phyloP scores from a whole-genome alignment of 1,284 basidiomycete genomes.

The Athelia sp. region DNA sequence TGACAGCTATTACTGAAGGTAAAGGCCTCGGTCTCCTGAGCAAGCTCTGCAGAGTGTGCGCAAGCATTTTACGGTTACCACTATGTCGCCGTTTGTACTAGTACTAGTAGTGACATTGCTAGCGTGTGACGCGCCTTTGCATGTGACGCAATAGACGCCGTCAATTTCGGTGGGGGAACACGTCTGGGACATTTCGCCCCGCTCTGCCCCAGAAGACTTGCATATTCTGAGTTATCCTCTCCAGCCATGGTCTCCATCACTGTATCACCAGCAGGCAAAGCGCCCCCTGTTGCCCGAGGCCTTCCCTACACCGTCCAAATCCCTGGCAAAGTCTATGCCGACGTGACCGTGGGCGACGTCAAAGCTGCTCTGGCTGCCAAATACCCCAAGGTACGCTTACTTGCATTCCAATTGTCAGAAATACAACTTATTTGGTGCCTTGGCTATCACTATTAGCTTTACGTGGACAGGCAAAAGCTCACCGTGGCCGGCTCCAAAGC shows the following conservation, averaged over 20 bases:
- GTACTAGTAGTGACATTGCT: too few species aligned
- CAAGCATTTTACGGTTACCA: too few species aligned
- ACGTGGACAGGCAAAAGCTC: conserved; percentile 69
- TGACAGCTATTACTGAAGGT: too few species aligned
- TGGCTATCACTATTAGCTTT: conserved; percentile 52
- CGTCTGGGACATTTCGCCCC: too few species aligned
- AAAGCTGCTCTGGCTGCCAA: conserved; percentile 53
- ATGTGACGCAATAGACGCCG: too few species aligned
- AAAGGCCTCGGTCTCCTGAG: too few species aligned
- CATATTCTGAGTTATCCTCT: too few species aligned
- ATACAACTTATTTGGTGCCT: not conserved
- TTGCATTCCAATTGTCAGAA: not conserved
- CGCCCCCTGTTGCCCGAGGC: conserved; percentile 40
- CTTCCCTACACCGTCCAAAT: conserved; percentile 58
- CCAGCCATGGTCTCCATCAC: conserved; percentile 54
- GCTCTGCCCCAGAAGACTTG: too few species aligned
- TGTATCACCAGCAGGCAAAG: conserved; percentile 42
- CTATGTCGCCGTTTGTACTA: too few species aligned
- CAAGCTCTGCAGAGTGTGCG: too few species aligned
- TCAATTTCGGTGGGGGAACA: too few species aligned
- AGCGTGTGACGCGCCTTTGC: too few species aligned
- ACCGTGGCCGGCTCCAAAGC: conserved; percentile 57
- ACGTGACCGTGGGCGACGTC: conserved; percentile 52
- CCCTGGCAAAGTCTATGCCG: conserved; percentile 35
- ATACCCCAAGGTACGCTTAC: conserved; percentile 50